Conservation (phyloP, 106 monocot species). For the Vanilla planifolia region DNA sequence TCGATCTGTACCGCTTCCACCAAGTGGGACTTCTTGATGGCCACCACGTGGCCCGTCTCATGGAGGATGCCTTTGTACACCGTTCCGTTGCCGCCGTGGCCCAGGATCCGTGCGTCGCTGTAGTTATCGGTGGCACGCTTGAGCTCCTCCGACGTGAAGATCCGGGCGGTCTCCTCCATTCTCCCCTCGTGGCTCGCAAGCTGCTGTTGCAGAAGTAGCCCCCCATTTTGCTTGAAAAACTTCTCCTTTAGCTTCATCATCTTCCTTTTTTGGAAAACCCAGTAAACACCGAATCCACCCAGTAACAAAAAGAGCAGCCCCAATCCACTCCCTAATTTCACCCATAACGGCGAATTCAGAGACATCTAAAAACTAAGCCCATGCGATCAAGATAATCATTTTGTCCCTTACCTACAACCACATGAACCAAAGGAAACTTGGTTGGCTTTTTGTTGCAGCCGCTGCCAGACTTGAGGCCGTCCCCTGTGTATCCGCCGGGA, state of each 20-base stretch:
- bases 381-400: too few species aligned
- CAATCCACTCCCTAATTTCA: conserved; percentile 10
- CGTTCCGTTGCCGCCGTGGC: conserved; percentile 38
- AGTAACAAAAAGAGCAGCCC: background rate
- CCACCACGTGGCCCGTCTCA: conserved; percentile 7
- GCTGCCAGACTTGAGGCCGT: too few species aligned
- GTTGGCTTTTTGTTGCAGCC: too few species aligned
- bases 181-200: conserved; percentile 13
- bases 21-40: conserved; percentile 36
- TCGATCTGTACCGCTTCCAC: conserved; percentile 34
- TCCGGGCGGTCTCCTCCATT: conserved; percentile 11
- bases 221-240: conserved; percentile 21
- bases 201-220: conserved; percentile 21
- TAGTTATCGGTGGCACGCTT: conserved; percentile 32
- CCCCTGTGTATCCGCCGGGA: too few species aligned
- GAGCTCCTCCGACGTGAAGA: conserved; percentile 2
- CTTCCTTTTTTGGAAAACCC: conserved; percentile 6
- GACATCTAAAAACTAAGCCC: too few species aligned
- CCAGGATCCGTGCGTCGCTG: conserved; percentile 23
- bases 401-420: conserved; percentile 28
- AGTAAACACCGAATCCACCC: background rate
- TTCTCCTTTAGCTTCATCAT: conserved; percentile 14
- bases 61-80: conserved; percentile 26
- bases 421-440: conserved; percentile 26
- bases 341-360: background rate